phyloP scores from a whole-genome alignment of 2,329 filamentous ascomycete genomes.

The Xylariaceae sp. region DNA sequence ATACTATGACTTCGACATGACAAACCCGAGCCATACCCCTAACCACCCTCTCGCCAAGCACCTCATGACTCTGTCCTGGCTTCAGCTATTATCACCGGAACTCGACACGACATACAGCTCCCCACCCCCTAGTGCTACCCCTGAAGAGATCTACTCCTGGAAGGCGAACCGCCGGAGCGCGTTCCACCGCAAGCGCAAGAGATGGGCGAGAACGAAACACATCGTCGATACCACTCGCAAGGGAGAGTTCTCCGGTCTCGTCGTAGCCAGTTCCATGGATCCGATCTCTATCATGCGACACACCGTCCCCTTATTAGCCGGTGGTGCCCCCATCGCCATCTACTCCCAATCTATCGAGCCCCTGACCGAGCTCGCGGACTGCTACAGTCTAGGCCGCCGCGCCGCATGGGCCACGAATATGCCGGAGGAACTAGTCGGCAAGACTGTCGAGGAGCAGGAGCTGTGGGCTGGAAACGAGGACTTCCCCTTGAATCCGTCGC shows the following conservation, averaged over 20 bases:
- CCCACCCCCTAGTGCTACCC: conserved; percentile 54
- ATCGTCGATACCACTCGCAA: conserved; percentile 69
- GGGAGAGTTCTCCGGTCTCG: conserved; percentile 76
- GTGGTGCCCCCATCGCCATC: conserved; percentile 78
- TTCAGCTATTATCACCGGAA: conserved; percentile 76
- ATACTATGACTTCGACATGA: conserved; percentile 80
- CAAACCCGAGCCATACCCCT: conserved; percentile 55
- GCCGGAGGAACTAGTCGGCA: conserved; percentile 42
- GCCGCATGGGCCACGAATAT: conserved; percentile 63
- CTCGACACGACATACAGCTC: conserved; percentile 68
- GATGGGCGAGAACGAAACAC: conserved; percentile 67
- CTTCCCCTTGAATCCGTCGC: conserved; percentile 81
- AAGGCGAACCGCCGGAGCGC: conserved; percentile 79
- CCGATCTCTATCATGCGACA: conserved; percentile 69
- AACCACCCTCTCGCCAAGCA: conserved; percentile 75
- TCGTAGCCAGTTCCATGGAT: conserved; percentile 79
- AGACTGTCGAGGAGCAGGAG: conserved; percentile 47
- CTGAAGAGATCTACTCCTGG: conserved; percentile 60
- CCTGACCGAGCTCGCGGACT: conserved; percentile 70
- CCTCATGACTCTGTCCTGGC: conserved; percentile 81
- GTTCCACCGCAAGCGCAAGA: conserved; percentile 82
- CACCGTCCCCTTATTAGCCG: conserved; percentile 71
- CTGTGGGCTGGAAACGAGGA: conserved; percentile 60
- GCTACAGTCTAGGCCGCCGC: conserved; percentile 74
- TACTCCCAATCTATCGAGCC: conserved; percentile 80